A percentile compares a stretch with the other conserved stretches of the same genome.
These are phyloP conservation scores for Xylariaceae sp. DNA, from an alignment of 2,329 filamentous ascomycete species.

Conservation along the genomic window DNA sequence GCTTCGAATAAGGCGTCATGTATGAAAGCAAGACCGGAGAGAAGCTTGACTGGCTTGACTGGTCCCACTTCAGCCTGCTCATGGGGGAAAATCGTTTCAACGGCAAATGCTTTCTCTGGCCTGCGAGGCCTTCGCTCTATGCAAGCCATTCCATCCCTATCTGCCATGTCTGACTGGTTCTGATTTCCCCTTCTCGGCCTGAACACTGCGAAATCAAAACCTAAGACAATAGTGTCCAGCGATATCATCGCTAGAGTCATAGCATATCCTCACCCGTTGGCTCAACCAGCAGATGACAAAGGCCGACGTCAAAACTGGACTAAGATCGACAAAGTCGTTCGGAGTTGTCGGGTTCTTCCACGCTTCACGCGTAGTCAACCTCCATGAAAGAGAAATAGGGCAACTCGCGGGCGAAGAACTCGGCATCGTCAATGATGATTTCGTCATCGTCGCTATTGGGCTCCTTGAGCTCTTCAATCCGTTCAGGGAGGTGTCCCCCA, in stretches of 20 bases:
- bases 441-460: conserved; percentile 32
- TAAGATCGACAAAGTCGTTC: background rate
- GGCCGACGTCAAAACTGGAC: background rate
- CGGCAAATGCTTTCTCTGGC: conserved; percentile 22
- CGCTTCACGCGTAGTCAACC: conserved; percentile 28
- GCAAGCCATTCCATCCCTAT: conserved; percentile 20
- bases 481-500: conserved; percentile 26
- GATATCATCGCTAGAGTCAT: conserved; percentile 10
- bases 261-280: conserved; percentile 11
- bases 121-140: conserved; percentile 28
- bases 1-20: conserved; percentile 9
- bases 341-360: conserved; percentile 10
- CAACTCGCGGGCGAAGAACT: conserved; percentile 29
- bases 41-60: conserved; percentile 5
- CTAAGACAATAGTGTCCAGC: conserved; percentile 1
- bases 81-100: conserved; percentile 13
- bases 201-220: conserved; percentile 2
- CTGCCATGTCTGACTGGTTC: conserved; percentile 7
- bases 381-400: conserved; percentile 34
- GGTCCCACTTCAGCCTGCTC: conserved; percentile 15
- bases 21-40: conserved; percentile 22
- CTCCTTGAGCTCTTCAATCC: conserved; percentile 33
- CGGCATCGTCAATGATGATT: conserved; percentile 30
- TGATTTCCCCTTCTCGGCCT: conserved; percentile 4
- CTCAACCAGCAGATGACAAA: too few relatives aligned